phyloP scores from a whole-genome alignment of 2,329 filamentous ascomycete species.

The Rutstroemia sp. region DNA sequence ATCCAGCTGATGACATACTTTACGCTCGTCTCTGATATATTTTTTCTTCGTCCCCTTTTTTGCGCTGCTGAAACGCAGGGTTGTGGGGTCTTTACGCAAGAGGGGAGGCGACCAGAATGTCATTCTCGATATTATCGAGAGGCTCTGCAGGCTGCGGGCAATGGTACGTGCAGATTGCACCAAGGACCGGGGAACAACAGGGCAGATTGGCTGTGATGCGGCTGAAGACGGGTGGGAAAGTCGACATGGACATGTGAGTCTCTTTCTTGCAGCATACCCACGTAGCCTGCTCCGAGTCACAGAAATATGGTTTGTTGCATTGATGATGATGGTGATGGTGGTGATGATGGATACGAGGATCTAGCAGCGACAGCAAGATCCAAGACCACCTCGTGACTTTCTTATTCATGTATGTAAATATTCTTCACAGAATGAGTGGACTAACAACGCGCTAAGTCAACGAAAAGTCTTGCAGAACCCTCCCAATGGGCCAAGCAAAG shows the following conservation, averaged over 20 bases:
- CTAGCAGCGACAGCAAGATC: too few species aligned
- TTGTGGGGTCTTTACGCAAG: background rate
- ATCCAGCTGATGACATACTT: background rate
- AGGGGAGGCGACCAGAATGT: background rate
- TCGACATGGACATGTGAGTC: too few species aligned
- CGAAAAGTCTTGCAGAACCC: background rate
- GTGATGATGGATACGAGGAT: too few species aligned
- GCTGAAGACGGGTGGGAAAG: too few species aligned
- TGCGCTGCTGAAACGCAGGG: background rate
- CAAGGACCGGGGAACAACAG: background rate
- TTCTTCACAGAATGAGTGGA: too few species aligned
- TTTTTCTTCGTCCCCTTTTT: background rate
- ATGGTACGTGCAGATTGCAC: background rate
- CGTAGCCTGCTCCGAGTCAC: too few species aligned
- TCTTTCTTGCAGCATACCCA: too few species aligned
- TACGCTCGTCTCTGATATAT: background rate
- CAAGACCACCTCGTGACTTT: too few species aligned
- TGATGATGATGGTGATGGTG: too few species aligned
- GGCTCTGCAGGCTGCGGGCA: background rate
- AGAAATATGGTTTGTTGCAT: too few species aligned
- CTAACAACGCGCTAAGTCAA: background rate
- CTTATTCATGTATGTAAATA: too few species aligned
- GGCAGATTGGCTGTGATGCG: too few species aligned
- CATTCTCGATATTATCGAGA: background rate
- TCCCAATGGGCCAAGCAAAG: background rate